Conservation (phyloP, 192 early-diverging fungal species). For the Gryganskiella cystojenkinii region DNA sequence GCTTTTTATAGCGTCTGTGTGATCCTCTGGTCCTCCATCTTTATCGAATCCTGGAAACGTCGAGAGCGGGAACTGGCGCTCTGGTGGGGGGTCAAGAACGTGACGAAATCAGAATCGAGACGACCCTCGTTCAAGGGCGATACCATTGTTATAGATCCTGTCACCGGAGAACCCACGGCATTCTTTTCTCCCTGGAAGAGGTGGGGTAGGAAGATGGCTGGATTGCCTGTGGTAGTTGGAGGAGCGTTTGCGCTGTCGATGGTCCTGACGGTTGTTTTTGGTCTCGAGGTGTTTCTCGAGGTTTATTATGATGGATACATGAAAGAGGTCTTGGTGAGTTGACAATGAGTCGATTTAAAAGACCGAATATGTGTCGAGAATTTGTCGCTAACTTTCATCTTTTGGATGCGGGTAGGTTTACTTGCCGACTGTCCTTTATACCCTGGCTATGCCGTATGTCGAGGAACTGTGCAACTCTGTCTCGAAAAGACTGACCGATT, state of each 20-base stretch:
- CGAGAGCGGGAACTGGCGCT: constrained; percentile 76
- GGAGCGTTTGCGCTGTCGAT: constrained; percentile 70
- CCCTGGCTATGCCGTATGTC: constrained; percentile 75
- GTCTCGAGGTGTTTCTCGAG: constrained; percentile 77
- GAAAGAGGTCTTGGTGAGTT: constrained; percentile 60
- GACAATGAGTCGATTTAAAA: not conserved
- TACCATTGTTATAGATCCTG: constrained; percentile 61
- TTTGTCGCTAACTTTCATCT: not conserved
- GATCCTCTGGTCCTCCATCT: constrained; percentile 74
- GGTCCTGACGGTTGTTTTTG: constrained; percentile 74
- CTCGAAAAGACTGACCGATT: constrained; percentile 73
- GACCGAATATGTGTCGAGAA: not conserved
- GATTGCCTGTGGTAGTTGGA: constrained; percentile 65
- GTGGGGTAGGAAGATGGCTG: constrained; percentile 68
- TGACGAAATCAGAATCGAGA: constrained; percentile 64
- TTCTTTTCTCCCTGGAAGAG: constrained; percentile 79
- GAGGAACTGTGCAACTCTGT: constrained; percentile 71
- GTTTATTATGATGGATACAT: constrained; percentile 88
- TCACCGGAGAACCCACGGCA: constrained; percentile 78
- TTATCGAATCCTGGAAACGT: constrained; percentile 86
- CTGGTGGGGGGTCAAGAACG: constrained; percentile 79
- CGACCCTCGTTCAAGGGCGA: constrained; percentile 81
- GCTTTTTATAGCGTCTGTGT: constrained; percentile 71
- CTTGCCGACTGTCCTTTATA: constrained; percentile 79
- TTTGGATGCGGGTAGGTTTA: constrained; percentile 57